Conservation (phyloP, 202 grass and related monocot species). For the Cymbopogon flexuosus region DNA sequence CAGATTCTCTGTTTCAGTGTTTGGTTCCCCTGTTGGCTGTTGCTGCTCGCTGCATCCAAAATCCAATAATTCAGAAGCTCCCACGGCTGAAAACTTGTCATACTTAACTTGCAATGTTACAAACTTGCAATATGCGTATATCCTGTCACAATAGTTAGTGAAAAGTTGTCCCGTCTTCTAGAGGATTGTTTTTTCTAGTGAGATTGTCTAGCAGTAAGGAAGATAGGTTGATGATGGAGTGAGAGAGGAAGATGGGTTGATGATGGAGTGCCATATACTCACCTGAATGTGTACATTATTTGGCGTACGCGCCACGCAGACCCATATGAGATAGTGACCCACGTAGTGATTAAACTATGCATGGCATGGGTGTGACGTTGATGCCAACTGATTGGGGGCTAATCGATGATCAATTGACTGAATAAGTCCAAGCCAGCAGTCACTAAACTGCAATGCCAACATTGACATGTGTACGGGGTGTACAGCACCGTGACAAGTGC, state of each 20-base stretch:
- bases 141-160: background rate
- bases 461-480: background rate
- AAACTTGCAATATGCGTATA: background rate
- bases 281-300: background rate
- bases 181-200: background rate
- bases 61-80: background rate
- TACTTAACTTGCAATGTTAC: background rate
- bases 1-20: background rate
- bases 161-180: background rate
- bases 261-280: background rate
- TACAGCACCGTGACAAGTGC: background rate
- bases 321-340: background rate
- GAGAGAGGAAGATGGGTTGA: background rate
- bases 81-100: background rate
- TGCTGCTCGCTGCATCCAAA: background rate
- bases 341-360: slow-evolving; percentile 22
- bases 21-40: background rate
- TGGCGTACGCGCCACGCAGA: slow-evolving; percentile 6
- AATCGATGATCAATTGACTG: background rate
- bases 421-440: background rate
- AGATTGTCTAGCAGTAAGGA: background rate
- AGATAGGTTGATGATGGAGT: too few species aligned
- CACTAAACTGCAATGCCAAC: background rate
- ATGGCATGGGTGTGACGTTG: background rate
- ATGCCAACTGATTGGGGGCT: background rate